Evolutionary conservation across 306 rosid species (phyloP).

Genomic region (Cajanus cajan): DNA sequence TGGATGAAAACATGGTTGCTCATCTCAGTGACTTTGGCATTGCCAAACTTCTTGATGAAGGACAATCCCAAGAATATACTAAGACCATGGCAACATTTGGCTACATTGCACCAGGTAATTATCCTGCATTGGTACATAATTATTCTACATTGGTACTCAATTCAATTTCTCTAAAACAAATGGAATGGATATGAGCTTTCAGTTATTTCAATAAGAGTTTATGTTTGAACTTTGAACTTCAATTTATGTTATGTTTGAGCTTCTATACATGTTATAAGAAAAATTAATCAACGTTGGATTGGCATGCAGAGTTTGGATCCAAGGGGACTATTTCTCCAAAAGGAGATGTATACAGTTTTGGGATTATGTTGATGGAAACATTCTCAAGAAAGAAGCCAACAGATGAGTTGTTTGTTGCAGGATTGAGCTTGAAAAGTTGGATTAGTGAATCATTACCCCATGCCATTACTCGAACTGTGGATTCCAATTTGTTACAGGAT

Average conservation of each 20-base stretch:
- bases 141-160: too few species aligned
- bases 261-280: background rate
- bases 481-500: constrained; percentile 8
- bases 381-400: constrained; percentile 30
- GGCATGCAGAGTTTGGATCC: constrained; percentile 17
- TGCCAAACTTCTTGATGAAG: constrained; percentile 18
- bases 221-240: background rate
- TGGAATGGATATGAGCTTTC: background rate
- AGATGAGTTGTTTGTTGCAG: constrained; percentile 19
- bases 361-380: constrained; percentile 20
- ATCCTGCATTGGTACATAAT: background rate
- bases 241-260: too few species aligned
- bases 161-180: background rate
- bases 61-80: constrained; percentile 12
- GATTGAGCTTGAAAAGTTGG: constrained; percentile 25
- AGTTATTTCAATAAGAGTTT: background rate
- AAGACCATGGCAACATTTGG: constrained; percentile 23
- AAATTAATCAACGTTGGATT: background rate
- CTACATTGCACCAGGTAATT: constrained; percentile 24
- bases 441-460: constrained; percentile 12
- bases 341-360: constrained; percentile 26
- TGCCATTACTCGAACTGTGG: background rate
- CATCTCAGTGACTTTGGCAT: constrained; percentile 29
- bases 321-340: constrained; percentile 13
- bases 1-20: constrained; percentile 26